These are phyloP conservation scores for Stephanodiscus minutulus DNA, from an alignment of 108 stramenopile genomes.

Conservation along the genomic window DNA sequence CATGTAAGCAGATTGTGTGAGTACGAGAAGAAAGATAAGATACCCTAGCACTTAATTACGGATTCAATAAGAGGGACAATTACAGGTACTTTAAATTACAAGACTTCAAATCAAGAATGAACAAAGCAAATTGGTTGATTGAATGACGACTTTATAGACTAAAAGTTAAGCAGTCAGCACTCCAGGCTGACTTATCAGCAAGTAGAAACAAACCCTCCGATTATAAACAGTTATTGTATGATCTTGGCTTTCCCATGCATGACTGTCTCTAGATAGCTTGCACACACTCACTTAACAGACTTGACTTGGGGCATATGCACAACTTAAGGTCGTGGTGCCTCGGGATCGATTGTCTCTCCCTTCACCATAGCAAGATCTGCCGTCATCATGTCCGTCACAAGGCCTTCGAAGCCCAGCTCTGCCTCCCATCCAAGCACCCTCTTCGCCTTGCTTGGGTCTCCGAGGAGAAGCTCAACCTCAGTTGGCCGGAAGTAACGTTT, in stretches of 20 bases:
- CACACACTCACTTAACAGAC: not conserved
- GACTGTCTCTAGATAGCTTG: not conserved
- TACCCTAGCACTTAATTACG: not conserved
- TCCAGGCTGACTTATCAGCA: too few relatives aligned
- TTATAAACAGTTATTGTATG: not conserved
- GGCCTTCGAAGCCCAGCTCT: constrained; percentile 75
- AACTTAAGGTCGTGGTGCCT: constrained; percentile 40
- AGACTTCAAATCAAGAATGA: too few relatives aligned
- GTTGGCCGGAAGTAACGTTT: constrained; percentile 98
- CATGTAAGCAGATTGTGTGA: not conserved
- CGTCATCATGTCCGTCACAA: constrained; percentile 96
- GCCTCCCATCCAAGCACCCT: constrained; percentile 91
- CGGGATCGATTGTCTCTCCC: constrained; percentile 61
- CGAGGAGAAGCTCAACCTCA: constrained; percentile 97
- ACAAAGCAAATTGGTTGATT: too few relatives aligned
- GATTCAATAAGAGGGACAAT: not conserved
- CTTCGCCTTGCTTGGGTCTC: constrained; percentile 95
- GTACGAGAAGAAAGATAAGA: not conserved
- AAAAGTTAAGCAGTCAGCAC: too few relatives aligned
- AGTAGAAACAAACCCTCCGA: not conserved
- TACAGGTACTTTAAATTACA: not conserved
- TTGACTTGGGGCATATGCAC: not conserved
- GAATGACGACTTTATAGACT: too few relatives aligned
- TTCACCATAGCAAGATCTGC: constrained; percentile 88
- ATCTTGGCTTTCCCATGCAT: not conserved